A percentile compares a stretch with the other conserved stretches of the same genome.
Evolutionary conservation across 306 rosid genomes (phyloP).

Genomic region (Glycyrrhiza uralensis): DNA sequence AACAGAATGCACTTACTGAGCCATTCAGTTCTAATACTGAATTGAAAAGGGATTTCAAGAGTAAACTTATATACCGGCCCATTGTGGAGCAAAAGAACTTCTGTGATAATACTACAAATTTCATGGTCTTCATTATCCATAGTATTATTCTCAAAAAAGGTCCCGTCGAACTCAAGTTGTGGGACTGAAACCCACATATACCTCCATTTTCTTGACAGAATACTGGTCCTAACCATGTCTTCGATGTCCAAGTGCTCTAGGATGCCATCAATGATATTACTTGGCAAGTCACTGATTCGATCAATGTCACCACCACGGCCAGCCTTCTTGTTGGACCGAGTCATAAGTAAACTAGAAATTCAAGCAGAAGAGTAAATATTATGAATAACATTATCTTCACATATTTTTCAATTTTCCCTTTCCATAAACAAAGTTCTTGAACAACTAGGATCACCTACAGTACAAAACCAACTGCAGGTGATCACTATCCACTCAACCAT

Average conservation of each 20-base stretch:
- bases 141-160: neutral
- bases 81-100: conserved; percentile 1
- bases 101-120: neutral
- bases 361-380: neutral
- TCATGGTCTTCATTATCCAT: neutral
- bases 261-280: conserved; percentile 7
- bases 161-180: neutral
- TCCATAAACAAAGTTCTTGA: too few species aligned
- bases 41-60: rapidly evolving
- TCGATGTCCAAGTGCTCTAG: neutral
- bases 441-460: too few species aligned
- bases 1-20: neutral
- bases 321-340: neutral
- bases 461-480: too few species aligned
- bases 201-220: conserved; percentile 27
- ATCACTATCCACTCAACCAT: too few species aligned
- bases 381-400: too few species aligned
- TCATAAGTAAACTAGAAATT: neutral
- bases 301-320: neutral
- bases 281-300: conserved; percentile 20
- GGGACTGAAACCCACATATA: conserved; percentile 4
- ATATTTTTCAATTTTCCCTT: too few species aligned
- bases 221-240: conserved; percentile 1
- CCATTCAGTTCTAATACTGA: neutral
- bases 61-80: neutral